Base-by-base conservation (phyloP, 2,329 filamentous ascomycete genomes). In the Neophaeococcomyces aloes region DNA sequence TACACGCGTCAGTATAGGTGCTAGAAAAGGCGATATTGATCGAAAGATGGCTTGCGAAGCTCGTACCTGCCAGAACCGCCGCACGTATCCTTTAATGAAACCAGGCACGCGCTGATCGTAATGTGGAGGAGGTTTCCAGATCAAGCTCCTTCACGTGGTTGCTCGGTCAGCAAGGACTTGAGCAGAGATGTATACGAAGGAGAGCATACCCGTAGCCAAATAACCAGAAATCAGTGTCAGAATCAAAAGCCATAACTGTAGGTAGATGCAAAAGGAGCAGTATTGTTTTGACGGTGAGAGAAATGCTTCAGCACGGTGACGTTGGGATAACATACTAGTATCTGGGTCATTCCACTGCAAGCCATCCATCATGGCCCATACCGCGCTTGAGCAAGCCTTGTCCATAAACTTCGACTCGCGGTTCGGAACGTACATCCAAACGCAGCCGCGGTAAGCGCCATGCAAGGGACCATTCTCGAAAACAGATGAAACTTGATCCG, bases 111-210 rank as follows among this genome's bases (percentile, higher is more conserved):
- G 76, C 55, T 78, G 75, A 60, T 96, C 89, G 61, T 83, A 95
- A 61, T 94, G 85, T 53, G 91, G 91, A 49, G 91, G 91, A 45
- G 91, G 89, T 64, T 96, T 98, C 88, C 88, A 98, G 57, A 98
- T 95, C 61, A 98, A 68, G 62, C 87, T 94, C 67, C 89, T 91
- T 40, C 23, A 11, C 11, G 36, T 42, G 14, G 18, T 36, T n/a
- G 30, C 37, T 17, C n/a, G 11, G 25, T 40, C 25, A 48, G 52
- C 38, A 51, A 50, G 30, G 37, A 42, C 34, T 23, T 44, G 4
- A 11, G 38, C 34, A 7, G 23, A n/a, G 10, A 36, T 19, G 10
- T 15, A 14, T 15, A 46, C 1, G 13, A 30, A 36, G 38, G 29
- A 38, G 14, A 35, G 50, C 44, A 36, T 70, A 94, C 89, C 89